Evolutionary conservation across 2,329 filamentous ascomycete species (phyloP), one percentile per base, ranked within the genome.

Genomic region (Knoxdaviesia proteae): DNA sequence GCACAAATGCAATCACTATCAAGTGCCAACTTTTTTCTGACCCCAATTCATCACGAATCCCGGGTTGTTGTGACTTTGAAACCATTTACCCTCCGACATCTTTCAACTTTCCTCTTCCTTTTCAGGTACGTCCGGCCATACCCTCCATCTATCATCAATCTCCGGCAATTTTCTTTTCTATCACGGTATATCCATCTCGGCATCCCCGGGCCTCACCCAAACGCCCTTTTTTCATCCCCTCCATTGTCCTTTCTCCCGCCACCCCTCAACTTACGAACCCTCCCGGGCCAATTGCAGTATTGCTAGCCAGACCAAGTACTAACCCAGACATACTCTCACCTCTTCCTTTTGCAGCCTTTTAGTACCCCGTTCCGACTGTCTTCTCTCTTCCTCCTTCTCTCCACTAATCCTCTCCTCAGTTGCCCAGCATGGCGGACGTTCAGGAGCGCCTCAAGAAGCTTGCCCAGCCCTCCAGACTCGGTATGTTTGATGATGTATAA

Each of bases 401-500:
- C 48, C 44, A 42, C 48, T 44, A 35, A 46, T 42, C 46, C 46
- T 47, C 49, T 51, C 50, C 51, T 51, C 34, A 41, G 42, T 44
- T 45, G 52, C 51, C 52, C 60, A 64, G 49, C 55, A 71, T 71
- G 67, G 61, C 63, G 55, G 68, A 71, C 56, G 56, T 71, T 52
- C 68, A 71, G 61, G 68, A 71, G 61, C 65, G 68, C 53, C 64
- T 71, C 54, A 71, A 70, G 67, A 71, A 71, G 67, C 67, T 71
- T 49, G 67, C 66, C 58, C 20, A 20, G 20, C 20, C 20, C 20
- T 20, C 20, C 56, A 65, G 67, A 61, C 83, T 78, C 65, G 80
- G 80, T 83, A 74, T 56, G 78, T 74, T 45, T 45, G 20, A 20
- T 20, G 20, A 20, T 20, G 3, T 20, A 20, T 20, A 20, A 20